Conservation (phyloP, 139 green algal genomes). For the Zygnema cylindricum region DNA sequence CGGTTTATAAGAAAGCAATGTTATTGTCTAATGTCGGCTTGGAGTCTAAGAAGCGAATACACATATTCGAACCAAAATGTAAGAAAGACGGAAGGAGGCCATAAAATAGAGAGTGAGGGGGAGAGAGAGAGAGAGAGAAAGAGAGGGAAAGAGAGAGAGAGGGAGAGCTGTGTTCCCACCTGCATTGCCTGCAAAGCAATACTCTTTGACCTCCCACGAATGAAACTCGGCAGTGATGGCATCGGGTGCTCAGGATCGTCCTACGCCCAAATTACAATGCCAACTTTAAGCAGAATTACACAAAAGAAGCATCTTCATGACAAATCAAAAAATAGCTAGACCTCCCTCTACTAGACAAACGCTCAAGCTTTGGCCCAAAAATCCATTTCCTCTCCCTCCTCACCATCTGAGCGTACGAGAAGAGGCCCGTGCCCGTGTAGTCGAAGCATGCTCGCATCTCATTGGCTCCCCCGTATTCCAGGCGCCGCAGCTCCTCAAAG, state of each 20-base stretch:
- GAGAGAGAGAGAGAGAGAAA: slow-evolving; percentile 18
- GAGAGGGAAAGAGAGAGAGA: slow-evolving; percentile 6
- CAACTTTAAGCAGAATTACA: too few relatives aligned
- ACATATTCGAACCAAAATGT: neutral
- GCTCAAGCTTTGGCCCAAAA: neutral
- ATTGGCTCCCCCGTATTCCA: neutral
- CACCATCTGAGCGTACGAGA: slow-evolving; percentile 16
- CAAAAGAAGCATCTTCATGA: too few relatives aligned
- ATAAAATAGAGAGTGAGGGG: too few relatives aligned
- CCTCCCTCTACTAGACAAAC: neutral
- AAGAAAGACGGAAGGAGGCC: neutral
- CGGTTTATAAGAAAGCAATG: too few relatives aligned
- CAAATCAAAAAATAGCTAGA: too few relatives aligned
- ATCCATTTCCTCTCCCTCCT: neutral
- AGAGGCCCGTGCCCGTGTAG: slow-evolving; percentile 23
- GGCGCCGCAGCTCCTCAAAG: slow-evolving; percentile 8
- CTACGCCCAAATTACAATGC: too few relatives aligned
- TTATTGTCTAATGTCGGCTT: too few relatives aligned
- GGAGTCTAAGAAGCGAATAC: neutral
- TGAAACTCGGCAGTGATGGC: neutral
- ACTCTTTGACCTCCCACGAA: neutral
- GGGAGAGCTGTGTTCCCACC: neutral
- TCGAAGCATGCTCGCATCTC: slow-evolving; percentile 25
- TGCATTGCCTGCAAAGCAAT: neutral
- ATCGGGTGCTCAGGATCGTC: neutral